Conservation (phyloP, 129 eudicot genomes). For the Rutidosis leptorrhynchoides region DNA sequence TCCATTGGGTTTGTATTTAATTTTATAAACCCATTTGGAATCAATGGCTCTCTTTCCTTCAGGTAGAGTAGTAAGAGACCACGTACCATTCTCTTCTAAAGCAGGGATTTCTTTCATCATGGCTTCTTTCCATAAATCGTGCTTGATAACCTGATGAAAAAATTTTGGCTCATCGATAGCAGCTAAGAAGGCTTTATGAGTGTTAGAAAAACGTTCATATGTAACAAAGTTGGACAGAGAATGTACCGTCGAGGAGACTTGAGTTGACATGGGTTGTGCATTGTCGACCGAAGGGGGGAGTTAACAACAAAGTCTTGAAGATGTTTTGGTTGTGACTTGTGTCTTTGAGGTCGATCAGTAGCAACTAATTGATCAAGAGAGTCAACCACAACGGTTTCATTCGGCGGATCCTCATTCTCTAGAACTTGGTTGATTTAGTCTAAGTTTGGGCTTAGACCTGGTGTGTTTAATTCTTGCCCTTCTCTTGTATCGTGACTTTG, state of each 20-base stretch:
- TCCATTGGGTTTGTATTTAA: no score
- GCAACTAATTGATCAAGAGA: no score
- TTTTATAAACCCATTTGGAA: neutral
- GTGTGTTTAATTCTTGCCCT: no score
- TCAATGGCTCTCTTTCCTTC: neutral
- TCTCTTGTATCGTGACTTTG: no score
- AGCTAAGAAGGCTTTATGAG: neutral
- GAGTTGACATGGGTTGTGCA: neutral
- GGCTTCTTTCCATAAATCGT: neutral
- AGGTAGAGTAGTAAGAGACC: neutral
- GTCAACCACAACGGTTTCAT: no score
- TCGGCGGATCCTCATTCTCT: neutral
- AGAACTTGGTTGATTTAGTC: no score
- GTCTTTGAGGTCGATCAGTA: no score
- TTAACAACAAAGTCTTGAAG: neutral
- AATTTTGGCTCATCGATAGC: neutral
- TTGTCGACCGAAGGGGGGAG: neutral
- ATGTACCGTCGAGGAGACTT: constrained; percentile 8
- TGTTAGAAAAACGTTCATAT: neutral
- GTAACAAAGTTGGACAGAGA: neutral
- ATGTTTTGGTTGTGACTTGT: neutral
- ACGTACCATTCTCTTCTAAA: neutral
- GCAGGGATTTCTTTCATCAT: constrained; percentile 1
- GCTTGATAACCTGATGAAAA: neutral
- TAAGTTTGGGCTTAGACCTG: no score